Conservation (phyloP, 768 basidiomycete genomes). For the Rhizopogon vinicolor region DNA sequence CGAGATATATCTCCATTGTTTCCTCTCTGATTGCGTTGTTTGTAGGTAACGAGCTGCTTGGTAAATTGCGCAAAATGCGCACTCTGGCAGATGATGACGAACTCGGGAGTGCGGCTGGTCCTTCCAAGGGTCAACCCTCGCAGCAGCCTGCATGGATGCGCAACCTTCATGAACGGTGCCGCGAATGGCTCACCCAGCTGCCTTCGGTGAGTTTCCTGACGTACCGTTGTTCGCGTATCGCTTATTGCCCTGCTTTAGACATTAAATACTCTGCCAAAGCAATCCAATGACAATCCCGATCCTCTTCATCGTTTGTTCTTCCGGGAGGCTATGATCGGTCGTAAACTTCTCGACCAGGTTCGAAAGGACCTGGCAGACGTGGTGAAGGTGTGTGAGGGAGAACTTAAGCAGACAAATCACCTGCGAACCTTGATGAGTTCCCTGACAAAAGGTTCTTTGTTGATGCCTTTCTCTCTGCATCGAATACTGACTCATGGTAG, state of each 20-base stretch:
- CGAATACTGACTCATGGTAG: conserved; percentile 34
- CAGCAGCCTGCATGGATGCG: conserved; percentile 97
- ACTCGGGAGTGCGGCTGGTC: conserved; percentile 41
- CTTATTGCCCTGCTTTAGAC: conserved; percentile 35
- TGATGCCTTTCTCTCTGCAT: background rate
- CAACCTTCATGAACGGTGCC: conserved; percentile 71
- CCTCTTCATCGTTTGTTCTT: conserved; percentile 87
- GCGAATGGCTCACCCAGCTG: conserved; percentile 75
- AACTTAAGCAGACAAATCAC: conserved; percentile 94
- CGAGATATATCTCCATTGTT: conserved; percentile 3
- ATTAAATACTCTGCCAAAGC: conserved; percentile 61
- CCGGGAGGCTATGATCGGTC: conserved; percentile 80
- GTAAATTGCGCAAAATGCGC: conserved; percentile 91
- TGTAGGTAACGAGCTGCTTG: conserved; percentile 74
- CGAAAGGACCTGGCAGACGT: conserved; percentile 79
- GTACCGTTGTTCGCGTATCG: background rate
- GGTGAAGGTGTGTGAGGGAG: conserved; percentile 79
- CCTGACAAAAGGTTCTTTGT: conserved; percentile 74
- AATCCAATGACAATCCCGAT: conserved; percentile 67
- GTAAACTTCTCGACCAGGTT: conserved; percentile 73
- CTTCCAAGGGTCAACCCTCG: conserved; percentile 58
- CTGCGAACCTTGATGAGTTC: conserved; percentile 87
- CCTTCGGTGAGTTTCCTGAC: conserved; percentile 54
- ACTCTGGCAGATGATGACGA: conserved; percentile 82
- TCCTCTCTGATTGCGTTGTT: background rate